A percentile compares a stretch with the other conserved stretches of the same genome.
phyloP scores from a whole-genome alignment of 2,329 filamentous ascomycete genomes.

The Fonsecaea nubica region DNA sequence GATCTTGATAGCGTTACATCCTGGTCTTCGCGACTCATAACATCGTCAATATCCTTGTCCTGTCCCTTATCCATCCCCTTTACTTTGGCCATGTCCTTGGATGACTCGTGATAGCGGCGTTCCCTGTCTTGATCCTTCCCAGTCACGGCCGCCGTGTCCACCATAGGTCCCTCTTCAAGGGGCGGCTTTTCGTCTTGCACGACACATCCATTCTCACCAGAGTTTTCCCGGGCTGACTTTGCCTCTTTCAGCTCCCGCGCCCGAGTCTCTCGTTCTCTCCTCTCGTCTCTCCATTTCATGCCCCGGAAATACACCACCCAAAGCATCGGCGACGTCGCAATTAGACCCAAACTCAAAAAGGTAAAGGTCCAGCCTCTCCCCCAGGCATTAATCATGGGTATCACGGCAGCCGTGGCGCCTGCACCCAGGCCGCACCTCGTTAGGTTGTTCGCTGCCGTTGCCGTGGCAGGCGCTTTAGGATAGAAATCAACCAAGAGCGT shows the following conservation, averaged over 20 bases:
- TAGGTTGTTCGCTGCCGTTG: slow-evolving; percentile 61
- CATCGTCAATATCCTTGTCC: background rate
- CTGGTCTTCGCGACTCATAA: slow-evolving; percentile 2
- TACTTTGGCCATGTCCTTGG: slow-evolving; percentile 4
- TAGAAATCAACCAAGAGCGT: slow-evolving; percentile 61
- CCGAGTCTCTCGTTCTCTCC: slow-evolving; percentile 28
- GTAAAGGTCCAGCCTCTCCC: slow-evolving; percentile 57
- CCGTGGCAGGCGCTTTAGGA: slow-evolving; percentile 57
- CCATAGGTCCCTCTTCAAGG: slow-evolving; percentile 15
- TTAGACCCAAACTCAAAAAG: slow-evolving; percentile 46
- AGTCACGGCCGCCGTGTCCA: slow-evolving; percentile 23
- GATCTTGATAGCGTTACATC: slow-evolving; percentile 23
- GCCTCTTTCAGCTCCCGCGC: slow-evolving; percentile 33
- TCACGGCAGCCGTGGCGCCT: slow-evolving; percentile 58
- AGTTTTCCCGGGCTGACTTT: slow-evolving; percentile 15
- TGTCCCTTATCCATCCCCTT: background rate
- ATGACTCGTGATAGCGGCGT: background rate
- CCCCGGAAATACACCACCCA: slow-evolving; percentile 43
- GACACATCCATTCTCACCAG: slow-evolving; percentile 17
- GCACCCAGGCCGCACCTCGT: slow-evolving; percentile 61
- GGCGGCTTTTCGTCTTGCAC: slow-evolving; percentile 14
- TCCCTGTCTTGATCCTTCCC: slow-evolving; percentile 5
- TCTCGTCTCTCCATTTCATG: slow-evolving; percentile 42
- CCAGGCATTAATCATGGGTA: slow-evolving; percentile 57
- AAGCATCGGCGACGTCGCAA: slow-evolving; percentile 45